These are phyloP conservation scores for Lentinula sp. DNA, from an alignment of 768 basidiomycete species.

Conservation along the genomic window DNA sequence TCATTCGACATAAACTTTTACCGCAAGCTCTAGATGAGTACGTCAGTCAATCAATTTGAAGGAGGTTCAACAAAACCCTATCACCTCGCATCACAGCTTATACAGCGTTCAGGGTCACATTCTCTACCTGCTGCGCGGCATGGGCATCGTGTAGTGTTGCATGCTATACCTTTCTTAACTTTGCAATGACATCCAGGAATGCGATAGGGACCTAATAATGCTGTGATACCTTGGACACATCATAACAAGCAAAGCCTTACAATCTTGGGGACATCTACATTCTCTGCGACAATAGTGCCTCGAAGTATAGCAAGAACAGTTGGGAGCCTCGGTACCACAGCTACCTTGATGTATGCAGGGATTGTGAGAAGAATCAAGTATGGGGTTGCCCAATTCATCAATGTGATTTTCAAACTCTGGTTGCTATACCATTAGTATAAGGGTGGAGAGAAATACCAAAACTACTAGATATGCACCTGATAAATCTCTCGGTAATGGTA, in stretches of 20 bases:
- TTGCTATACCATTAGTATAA: not conserved
- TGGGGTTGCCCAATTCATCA: not conserved
- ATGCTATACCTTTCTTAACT: conserved; percentile 11
- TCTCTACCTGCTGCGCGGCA: conserved; percentile 33
- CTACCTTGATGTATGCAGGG: conserved; percentile 44
- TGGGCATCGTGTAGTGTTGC: conserved; percentile 22
- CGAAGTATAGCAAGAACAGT: conserved; percentile 34
- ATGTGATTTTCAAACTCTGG: not conserved
- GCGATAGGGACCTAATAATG: conserved; percentile 14
- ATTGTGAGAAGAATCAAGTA: not conserved
- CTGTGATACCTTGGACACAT: not conserved
- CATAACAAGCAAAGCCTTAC: conserved; percentile 16
- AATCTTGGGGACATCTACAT: conserved; percentile 40
- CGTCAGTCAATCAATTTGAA: not conserved
- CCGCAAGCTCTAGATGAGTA: not conserved
- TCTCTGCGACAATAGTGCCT: conserved; percentile 38
- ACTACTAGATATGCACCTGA: not conserved
- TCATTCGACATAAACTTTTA: too few species aligned
- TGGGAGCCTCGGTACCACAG: conserved; percentile 26
- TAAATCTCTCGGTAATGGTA: not conserved
- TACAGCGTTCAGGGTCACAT: conserved; percentile 50
- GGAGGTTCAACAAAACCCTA: conserved; percentile 8
- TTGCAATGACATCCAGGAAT: conserved; percentile 37
- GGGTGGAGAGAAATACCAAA: not conserved
- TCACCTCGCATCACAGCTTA: conserved; percentile 36